phyloP scores from a whole-genome alignment of 108 stramenopile species.

The Skeletonema menzelii region DNA sequence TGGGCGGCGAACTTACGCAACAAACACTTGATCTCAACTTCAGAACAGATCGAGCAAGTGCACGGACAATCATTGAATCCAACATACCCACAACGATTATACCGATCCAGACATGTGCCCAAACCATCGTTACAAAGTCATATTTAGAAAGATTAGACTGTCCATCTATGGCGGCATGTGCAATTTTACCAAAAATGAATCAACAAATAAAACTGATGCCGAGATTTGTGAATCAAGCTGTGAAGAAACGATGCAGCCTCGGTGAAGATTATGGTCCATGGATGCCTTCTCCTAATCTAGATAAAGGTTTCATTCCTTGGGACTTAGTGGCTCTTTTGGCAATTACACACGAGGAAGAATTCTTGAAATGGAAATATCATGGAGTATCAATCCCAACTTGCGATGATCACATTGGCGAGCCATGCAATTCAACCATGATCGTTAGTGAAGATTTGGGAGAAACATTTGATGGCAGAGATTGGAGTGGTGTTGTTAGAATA shows the following conservation, averaged over 20 bases:
- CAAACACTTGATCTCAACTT: constrained; percentile 29
- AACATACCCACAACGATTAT: constrained; percentile 13
- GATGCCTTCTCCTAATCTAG: constrained; percentile 9
- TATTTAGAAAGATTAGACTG: constrained; percentile 9
- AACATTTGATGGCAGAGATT: background rate
- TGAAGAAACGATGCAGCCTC: background rate
- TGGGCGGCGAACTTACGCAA: constrained; percentile 26
- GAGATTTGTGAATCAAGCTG: constrained; percentile 20
- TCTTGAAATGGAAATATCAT: constrained; percentile 33
- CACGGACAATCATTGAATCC: constrained; percentile 4
- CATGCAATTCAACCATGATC: constrained; percentile 15
- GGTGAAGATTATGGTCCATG: background rate
- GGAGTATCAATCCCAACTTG: constrained; percentile 6
- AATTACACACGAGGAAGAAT: constrained; percentile 13
- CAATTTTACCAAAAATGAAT: constrained; percentile 12
- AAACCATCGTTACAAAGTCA: background rate
- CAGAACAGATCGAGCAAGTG: constrained; percentile 15
- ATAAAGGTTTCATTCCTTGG: constrained; percentile 37
- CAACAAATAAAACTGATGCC: constrained; percentile 30
- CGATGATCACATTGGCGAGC: background rate
- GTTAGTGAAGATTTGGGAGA: background rate
- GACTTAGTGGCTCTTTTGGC: constrained; percentile 39
- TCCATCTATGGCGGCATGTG: constrained; percentile 25
- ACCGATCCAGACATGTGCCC: constrained; percentile 20
- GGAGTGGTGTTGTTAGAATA: constrained; percentile 10